These are phyloP conservation scores for Trichoderma sp. DNA, from an alignment of 2,329 filamentous ascomycete species.

Conservation along the genomic window DNA sequence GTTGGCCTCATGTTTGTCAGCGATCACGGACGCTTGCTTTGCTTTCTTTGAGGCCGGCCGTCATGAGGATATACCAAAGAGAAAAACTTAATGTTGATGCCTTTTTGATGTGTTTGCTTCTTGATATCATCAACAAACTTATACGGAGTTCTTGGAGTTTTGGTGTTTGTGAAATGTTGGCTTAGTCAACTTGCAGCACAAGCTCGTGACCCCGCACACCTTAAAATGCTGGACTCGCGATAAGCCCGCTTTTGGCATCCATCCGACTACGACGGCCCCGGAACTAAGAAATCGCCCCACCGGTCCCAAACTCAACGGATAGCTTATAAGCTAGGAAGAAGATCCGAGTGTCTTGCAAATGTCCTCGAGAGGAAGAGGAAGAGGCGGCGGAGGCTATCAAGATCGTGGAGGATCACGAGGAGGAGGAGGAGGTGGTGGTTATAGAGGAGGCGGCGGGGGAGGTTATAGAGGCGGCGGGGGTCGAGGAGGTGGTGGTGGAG, in stretches of 20 bases:
- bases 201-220: not conserved
- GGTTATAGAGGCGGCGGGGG: conserved; percentile 31
- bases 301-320: not conserved
- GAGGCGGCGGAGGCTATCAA: conserved; percentile 1
- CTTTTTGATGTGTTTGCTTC: not conserved
- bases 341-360: not conserved
- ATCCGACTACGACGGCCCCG: not conserved
- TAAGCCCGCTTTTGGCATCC: not conserved
- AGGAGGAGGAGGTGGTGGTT: not conserved
- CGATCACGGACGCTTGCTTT: not conserved
- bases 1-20: not conserved
- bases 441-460: conserved; percentile 14
- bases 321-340: not conserved
- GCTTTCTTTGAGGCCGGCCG: not conserved
- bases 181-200: not conserved
- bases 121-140: not conserved
- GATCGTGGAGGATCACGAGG: conserved; percentile 2
- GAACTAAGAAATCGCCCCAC: not conserved
- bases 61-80: not conserved
- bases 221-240: not conserved
- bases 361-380: not conserved
- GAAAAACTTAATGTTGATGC: not conserved
- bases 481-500: not conserved
- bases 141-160: not conserved
- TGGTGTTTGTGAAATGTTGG: not conserved